Base-by-base conservation (phyloP, 2,329 filamentous ascomycete genomes). In the Fusarium protoensiforme region DNA sequence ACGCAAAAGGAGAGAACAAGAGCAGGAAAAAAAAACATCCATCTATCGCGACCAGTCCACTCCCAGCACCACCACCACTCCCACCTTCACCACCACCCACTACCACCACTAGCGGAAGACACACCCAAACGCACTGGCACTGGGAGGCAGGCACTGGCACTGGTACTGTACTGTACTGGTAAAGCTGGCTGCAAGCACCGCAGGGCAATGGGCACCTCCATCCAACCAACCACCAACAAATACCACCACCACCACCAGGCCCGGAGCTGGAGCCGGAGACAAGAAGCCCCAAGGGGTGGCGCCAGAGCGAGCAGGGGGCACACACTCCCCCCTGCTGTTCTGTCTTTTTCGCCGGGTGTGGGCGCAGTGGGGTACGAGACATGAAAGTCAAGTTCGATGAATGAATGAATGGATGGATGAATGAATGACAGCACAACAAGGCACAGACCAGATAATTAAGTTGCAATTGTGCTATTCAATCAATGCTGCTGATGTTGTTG, bases 191-290 rank as follows among this genome's bases (percentile, higher is more conserved):
- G 43, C 58, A 62, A 61, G 63, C 65, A 65, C 56, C 36, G 13
- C 56, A 59, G 56, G 39, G 38, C 39, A 43, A 60, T 35, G 38
- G 57, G 29, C 27, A 35, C 57, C 31, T 35, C 27, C 57, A 63
- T 43, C 48, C 57, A 63, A 43, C 48, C 64, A 57, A 57, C 54
- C 33, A 57, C 54, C 35, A 39, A 24, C 54, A 27, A 14, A 36
- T 31, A 60, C 62, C 62, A 64, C 66, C 61, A 75, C 66, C 57
- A 71, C 67, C 24, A 24, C 24, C 66, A 38, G 70, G 65, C 66
- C 54, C 71, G 75, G 75, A 74, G 68, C 73, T 76, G 73, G 75
- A 76, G 65, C 74, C 71, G 71, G 75, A 72, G 65, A 65, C 51
- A 71, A 64, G 65, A 64, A n/a, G 62, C 33, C 51, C 33, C 51